Evolutionary conservation across 2,329 filamentous ascomycete species (phyloP), one percentile per base, ranked within the genome.

Genomic region (Neofusicoccum cordaticola): DNA sequence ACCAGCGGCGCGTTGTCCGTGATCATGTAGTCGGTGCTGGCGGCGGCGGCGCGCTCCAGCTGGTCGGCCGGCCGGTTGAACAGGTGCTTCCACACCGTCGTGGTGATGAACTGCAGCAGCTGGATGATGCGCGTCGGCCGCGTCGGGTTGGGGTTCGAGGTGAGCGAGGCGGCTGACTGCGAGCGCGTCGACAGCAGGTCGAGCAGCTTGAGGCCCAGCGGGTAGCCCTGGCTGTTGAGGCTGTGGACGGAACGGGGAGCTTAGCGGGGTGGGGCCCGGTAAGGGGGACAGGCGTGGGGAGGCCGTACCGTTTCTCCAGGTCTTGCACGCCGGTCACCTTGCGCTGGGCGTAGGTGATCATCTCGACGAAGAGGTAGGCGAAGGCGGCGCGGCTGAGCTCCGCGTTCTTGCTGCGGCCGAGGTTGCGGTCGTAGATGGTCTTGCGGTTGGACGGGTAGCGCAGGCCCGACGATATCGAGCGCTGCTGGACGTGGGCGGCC

Each of bases 11-110:
- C 95, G 79, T 99, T 98, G 80, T 99, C 95, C 72, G 93, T 92
- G 72, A 99, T 95, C 94, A 99, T 98, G 83, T 98, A 99, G 82
- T 98, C 94, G 71, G 95, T 92, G 8, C 92, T 89, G 61, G 93
- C 94, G 62, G 89, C 86, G 8, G 91, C 89, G 66, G 88, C 92
- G 80, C 95, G 93, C 81, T 99, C 95, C 65, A 99, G 88, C 17
- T 92, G 90, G 80, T 98, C 94, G 34, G 95, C 95, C 64, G 93
- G 89, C 1, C 94, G 90, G 42, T 87, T 88, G 78, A 99, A 99
- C 56, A 99, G 90, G 78, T 96, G 91, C 69, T 90, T 88, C 91
- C 94, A 99, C 63, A 97, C 84, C 63, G 90, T 90, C 67, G 93
- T 92, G 76, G 96, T 95, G 77, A 99, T 95, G 79, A 98, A 93